Conservation (phyloP, 345 rosid genomes). For the Populus tremula region DNA sequence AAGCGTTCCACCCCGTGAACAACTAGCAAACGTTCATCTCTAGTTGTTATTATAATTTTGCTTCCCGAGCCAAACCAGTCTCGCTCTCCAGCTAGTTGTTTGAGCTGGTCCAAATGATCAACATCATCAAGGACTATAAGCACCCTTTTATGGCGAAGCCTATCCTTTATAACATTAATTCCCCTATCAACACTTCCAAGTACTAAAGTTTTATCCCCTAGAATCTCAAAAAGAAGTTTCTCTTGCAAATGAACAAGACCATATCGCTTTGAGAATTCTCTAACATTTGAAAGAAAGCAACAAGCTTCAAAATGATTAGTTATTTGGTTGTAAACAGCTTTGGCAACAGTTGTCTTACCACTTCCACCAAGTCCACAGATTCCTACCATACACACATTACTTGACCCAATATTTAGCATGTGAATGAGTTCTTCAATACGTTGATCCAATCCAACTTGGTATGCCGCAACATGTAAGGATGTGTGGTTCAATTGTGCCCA, state of each 20-base stretch:
- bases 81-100: too few species aligned
- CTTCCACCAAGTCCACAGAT: conserved; percentile 6
- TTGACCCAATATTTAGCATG: conserved; percentile 4
- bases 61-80: not conserved
- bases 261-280: not conserved
- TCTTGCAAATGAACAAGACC: conserved; percentile 6
- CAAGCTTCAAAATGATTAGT: conserved; percentile 14
- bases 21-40: not conserved
- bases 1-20: conserved; percentile 1
- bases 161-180: too few species aligned
- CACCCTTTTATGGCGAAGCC: too few species aligned
- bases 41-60: conserved; percentile 7
- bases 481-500: not conserved
- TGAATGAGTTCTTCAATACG: not conserved
- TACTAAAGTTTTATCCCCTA: too few species aligned
- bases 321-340: conserved; percentile 12
- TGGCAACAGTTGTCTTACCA: conserved; percentile 15
- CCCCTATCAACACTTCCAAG: too few species aligned
- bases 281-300: conserved; percentile 13
- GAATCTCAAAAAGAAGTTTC: conserved; percentile 3
- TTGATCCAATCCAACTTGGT: conserved; percentile 5
- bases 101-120: too few species aligned
- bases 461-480: conserved; percentile 6
- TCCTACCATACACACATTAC: conserved; percentile 14
- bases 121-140: too few species aligned